phyloP scores from a whole-genome alignment of 192 early-diverging fungal genomes.

The Mortierella antarctica region DNA sequence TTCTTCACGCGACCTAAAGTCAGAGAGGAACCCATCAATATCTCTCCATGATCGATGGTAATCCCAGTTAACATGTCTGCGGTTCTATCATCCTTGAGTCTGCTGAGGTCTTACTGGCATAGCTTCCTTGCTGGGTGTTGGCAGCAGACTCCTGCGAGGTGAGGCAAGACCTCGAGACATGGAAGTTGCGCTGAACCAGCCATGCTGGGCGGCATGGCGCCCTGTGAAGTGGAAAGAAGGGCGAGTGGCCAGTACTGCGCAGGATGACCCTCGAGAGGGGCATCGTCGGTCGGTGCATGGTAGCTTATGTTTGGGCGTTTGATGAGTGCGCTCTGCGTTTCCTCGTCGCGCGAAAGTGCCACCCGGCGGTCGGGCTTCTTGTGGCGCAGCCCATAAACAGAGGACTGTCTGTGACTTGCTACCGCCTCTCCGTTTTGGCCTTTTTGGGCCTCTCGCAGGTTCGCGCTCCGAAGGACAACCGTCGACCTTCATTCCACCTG shows the following conservation, averaged over 20 bases:
- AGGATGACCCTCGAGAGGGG: slow-evolving; percentile 19
- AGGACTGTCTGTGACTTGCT: too few species aligned
- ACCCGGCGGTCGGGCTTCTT: too few species aligned
- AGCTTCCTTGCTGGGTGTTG: slow-evolving; percentile 14
- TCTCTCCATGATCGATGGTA: not conserved
- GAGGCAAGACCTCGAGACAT: slow-evolving; percentile 17
- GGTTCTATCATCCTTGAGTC: not conserved
- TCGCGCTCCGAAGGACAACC: too few species aligned
- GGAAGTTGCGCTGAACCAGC: slow-evolving; percentile 31
- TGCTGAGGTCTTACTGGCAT: slow-evolving; percentile 15
- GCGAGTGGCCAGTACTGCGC: not conserved
- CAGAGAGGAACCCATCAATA: not conserved
- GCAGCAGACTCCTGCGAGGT: slow-evolving; percentile 7
- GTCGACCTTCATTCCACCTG: too few species aligned
- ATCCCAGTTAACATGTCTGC: not conserved
- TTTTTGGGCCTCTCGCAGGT: too few species aligned
- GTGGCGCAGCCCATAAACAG: too few species aligned
- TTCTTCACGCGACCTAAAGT: slow-evolving; percentile 42
- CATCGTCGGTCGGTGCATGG: slow-evolving; percentile 18
- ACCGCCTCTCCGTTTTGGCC: too few species aligned
- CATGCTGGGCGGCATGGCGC: slow-evolving; percentile 9
- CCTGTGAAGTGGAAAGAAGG: slow-evolving; percentile 4
- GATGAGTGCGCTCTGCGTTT: too few species aligned
- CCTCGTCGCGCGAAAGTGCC: too few species aligned
- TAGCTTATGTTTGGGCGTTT: not conserved